Conservation (phyloP, 1,284 basidiomycete species). For the Naganishia albida region DNA sequence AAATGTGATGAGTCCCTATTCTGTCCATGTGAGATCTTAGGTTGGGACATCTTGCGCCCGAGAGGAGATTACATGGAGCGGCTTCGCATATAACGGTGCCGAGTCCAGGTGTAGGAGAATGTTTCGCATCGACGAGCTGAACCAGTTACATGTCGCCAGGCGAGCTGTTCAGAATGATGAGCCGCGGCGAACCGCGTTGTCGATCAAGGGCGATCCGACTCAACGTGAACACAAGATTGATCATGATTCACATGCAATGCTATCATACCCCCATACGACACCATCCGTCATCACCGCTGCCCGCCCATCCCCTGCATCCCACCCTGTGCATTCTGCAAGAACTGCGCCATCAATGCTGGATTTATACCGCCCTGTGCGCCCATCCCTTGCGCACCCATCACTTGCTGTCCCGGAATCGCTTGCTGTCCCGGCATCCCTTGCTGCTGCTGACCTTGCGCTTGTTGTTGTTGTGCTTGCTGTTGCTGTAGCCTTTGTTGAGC, state of each 20-base stretch:
- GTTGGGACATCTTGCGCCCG: too few species aligned
- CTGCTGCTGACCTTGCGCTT: neutral
- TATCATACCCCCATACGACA: neutral
- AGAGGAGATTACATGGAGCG: too few species aligned
- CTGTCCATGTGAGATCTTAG: too few species aligned
- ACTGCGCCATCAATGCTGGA: constrained; percentile 11
- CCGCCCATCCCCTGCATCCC: constrained; percentile 1
- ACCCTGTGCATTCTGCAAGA: constrained; percentile 1
- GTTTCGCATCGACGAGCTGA: too few species aligned
- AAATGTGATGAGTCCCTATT: too few species aligned
- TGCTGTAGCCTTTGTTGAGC: constrained; percentile 10
- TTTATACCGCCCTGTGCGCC: neutral
- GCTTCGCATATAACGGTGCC: too few species aligned
- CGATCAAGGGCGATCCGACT: too few species aligned
- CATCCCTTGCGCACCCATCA: too few species aligned
- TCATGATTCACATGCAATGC: constrained; percentile 8
- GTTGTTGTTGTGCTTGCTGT: constrained; percentile 8
- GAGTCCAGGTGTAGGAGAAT: too few species aligned
- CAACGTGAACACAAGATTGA: constrained; percentile 1
- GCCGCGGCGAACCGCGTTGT: too few species aligned
- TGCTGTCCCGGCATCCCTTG: neutral
- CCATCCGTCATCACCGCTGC: neutral
- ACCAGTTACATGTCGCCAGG: too few species aligned
- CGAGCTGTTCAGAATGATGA: too few species aligned
- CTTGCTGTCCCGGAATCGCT: neutral